Evolutionary conservation across 148 eudicot genomes (phyloP).

Genomic region (Limonium bicolor): DNA sequence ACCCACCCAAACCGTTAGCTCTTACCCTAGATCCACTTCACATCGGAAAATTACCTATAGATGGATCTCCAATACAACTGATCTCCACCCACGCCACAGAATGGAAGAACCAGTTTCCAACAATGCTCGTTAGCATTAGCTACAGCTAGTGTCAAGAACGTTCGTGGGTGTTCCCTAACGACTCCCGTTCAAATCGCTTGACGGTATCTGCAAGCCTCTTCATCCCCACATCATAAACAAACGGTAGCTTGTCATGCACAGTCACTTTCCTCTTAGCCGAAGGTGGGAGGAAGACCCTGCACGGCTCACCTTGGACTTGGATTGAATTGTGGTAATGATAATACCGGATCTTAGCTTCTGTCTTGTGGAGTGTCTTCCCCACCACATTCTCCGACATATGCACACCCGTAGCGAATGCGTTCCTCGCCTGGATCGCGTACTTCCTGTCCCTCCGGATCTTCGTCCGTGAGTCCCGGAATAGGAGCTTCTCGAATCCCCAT

Average conservation of each 20-base stretch:
- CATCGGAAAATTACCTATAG: too few species aligned
- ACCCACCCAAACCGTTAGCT: too few species aligned
- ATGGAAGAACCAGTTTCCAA: too few species aligned
- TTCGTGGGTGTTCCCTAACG: constrained; percentile 20
- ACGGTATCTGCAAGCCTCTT: constrained; percentile 29
- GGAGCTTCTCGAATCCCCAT: constrained; percentile 65
- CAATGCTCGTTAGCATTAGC: too few species aligned
- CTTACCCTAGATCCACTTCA: too few species aligned
- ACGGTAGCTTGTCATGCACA: constrained; percentile 19
- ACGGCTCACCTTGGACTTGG: constrained; percentile 28
- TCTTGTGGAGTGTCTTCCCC: constrained; percentile 29
- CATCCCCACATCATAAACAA: constrained; percentile 45
- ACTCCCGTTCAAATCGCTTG: constrained; percentile 36
- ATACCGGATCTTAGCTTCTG: constrained; percentile 38
- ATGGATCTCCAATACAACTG: too few species aligned
- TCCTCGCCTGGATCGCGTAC: constrained; percentile 45
- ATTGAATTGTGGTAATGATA: constrained; percentile 51
- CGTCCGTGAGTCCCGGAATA: constrained; percentile 33
- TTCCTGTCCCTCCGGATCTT: constrained; percentile 40
- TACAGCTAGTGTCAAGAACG: too few species aligned
- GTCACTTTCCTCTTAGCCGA: constrained; percentile 18
- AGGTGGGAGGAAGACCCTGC: constrained; percentile 30
- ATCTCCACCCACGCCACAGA: too few species aligned
- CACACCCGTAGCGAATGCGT: constrained; percentile 42
- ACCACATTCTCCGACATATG: constrained; percentile 49